Conservation (phyloP, 441 rosid species). For the Raphanus hybrid region DNA sequence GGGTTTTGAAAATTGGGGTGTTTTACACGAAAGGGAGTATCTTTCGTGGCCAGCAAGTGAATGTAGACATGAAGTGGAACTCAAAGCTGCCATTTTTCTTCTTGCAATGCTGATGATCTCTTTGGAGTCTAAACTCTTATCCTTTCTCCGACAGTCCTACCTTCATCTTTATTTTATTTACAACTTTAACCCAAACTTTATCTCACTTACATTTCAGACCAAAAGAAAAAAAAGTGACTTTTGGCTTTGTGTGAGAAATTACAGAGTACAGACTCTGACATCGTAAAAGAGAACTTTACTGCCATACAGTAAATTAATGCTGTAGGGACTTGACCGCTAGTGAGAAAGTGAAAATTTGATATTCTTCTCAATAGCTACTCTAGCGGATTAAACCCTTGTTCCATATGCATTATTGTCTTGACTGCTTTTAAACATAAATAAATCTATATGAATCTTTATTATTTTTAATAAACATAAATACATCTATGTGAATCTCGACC, state of each 20-base stretch:
- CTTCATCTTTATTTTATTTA: not conserved
- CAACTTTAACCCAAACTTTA: not conserved
- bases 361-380: not conserved
- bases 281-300: not conserved
- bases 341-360: not conserved
- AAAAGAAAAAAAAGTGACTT: not conserved
- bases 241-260: not conserved
- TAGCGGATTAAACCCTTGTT: too few species aligned
- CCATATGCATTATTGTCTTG: too few species aligned
- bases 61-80: slow-evolving; percentile 30
- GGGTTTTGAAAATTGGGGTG: slow-evolving; percentile 28
- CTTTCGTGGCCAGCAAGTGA: slow-evolving; percentile 15
- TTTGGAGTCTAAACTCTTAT: slow-evolving; percentile 4
- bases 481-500: too few species aligned
- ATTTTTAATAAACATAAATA: too few species aligned
- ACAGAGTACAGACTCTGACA: not conserved
- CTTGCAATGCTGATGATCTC: not conserved
- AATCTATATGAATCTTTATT: too few species aligned
- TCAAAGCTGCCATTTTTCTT: slow-evolving; percentile 39
- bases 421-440: too few species aligned
- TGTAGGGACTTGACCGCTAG: not conserved
- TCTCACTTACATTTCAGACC: not conserved
- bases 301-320: slow-evolving; percentile 12
- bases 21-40: slow-evolving; percentile 24
- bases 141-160: not conserved